Evolutionary conservation across 225 moss, liverwort and hornwort species (phyloP).

Genomic region (Marchantia polymorpha): DNA sequence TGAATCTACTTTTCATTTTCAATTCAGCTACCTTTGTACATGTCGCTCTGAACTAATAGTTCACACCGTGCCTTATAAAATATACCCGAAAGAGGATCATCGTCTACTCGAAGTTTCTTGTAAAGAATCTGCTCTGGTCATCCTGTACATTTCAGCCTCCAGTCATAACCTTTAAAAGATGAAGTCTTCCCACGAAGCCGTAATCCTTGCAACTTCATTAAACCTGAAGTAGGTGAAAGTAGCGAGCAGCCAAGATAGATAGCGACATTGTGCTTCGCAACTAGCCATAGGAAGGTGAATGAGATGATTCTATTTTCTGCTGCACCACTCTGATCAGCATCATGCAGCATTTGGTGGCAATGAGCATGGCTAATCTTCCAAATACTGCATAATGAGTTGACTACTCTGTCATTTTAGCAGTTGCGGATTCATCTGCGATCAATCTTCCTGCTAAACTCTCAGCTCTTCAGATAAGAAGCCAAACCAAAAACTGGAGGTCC

Average conservation of each 20-base stretch:
- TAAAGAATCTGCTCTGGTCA: background rate
- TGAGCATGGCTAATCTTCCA: background rate
- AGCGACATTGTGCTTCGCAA: background rate
- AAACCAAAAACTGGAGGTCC: conserved; percentile 40
- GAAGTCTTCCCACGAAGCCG: background rate
- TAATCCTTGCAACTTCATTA: background rate
- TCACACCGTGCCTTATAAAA: background rate
- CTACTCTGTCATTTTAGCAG: background rate
- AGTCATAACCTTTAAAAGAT: background rate
- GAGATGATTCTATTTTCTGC: too few relatives aligned
- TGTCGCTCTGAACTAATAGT: background rate
- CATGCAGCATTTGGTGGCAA: too few relatives aligned
- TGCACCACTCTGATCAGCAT: background rate
- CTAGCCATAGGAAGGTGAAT: background rate
- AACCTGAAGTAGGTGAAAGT: background rate
- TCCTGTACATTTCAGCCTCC: conserved; percentile 4
- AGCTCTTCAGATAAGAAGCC: conserved; percentile 36
- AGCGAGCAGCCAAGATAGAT: background rate
- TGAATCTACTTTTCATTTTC: background rate
- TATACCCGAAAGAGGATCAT: background rate
- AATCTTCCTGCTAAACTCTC: background rate
- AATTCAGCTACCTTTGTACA: background rate
- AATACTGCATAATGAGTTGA: background rate
- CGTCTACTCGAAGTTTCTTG: background rate
- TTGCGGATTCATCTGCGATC: background rate